phyloP scores from a whole-genome alignment of 2,329 filamentous ascomycete genomes.

The Beauveria sp. region DNA sequence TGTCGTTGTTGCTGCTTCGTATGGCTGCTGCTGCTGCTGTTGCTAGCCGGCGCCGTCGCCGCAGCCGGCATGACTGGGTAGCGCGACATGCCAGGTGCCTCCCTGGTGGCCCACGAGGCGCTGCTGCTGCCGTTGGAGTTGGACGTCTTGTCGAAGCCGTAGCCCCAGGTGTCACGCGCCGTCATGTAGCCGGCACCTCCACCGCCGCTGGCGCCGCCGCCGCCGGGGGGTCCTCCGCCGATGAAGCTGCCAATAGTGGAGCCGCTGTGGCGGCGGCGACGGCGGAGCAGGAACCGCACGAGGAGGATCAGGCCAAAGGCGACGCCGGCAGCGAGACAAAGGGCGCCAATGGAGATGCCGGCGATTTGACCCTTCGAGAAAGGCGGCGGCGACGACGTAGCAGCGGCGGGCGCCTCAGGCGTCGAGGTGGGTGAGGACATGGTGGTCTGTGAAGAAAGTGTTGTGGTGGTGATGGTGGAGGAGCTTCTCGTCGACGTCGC shows the following conservation, averaged over 20 bases:
- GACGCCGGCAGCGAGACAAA: constrained; percentile 37
- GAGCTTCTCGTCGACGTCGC: neutral
- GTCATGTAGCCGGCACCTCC: neutral
- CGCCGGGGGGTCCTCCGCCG: constrained; percentile 20
- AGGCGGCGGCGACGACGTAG: neutral
- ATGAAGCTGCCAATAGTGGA: constrained; percentile 32
- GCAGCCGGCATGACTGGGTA: neutral
- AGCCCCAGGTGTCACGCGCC: constrained; percentile 29
- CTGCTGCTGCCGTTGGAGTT: constrained; percentile 15
- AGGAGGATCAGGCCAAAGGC: constrained; percentile 41
- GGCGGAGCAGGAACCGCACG: constrained; percentile 26
- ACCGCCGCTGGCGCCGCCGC: neutral
- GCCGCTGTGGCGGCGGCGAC: constrained; percentile 32
- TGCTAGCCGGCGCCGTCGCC: neutral
- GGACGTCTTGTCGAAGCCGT: constrained; percentile 21
- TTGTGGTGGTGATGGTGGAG: neutral
- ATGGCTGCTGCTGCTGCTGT: neutral
- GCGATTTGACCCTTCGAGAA: constrained; percentile 41
- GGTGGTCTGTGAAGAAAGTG: constrained; percentile 5
- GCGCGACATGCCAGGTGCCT: constrained; percentile 10
- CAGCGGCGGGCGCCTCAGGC: constrained; percentile 10
- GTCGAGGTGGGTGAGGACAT: constrained; percentile 13
- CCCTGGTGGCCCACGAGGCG: constrained; percentile 21
- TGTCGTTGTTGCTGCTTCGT: neutral
- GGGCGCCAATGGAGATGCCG: constrained; percentile 50